Evolutionary conservation across 371 early-diverging fungal genomes (phyloP).

Genomic region (Mucor saturninus): DNA sequence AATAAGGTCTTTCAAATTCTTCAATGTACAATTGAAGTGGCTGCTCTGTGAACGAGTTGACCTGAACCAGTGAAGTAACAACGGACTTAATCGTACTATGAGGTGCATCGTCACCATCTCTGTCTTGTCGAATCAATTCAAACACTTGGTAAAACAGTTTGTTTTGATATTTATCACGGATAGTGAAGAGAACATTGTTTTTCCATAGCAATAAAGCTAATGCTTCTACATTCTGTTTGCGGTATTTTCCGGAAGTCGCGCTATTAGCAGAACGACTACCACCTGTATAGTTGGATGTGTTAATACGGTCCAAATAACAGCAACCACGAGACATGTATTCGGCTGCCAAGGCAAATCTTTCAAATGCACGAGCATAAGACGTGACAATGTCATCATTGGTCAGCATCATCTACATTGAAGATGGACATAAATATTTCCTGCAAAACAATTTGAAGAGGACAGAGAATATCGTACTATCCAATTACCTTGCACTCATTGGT

Average conservation of each 20-base stretch:
- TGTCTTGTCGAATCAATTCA: slow-evolving; percentile 70
- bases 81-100: slow-evolving; percentile 61
- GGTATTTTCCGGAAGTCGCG: slow-evolving; percentile 49
- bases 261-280: background rate
- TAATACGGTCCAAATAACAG: slow-evolving; percentile 75
- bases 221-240: slow-evolving; percentile 71
- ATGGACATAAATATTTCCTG: background rate
- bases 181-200: slow-evolving; percentile 63
- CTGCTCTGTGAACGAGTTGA: slow-evolving; percentile 72
- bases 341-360: slow-evolving; percentile 69
- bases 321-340: slow-evolving; percentile 69
- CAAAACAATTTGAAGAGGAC: background rate
- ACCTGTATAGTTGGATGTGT: slow-evolving; percentile 36
- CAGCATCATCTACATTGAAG: slow-evolving; percentile 55
- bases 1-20: slow-evolving; percentile 78
- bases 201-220: slow-evolving; percentile 80
- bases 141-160: slow-evolving; percentile 73
- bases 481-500: slow-evolving; percentile 59
- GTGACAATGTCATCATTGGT: slow-evolving; percentile 72
- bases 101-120: slow-evolving; percentile 71
- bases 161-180: slow-evolving; percentile 69
- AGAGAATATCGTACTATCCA: background rate
- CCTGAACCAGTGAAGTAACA: slow-evolving; percentile 68
- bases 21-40: slow-evolving; percentile 78
- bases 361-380: slow-evolving; percentile 77